phyloP scores from a whole-genome alignment of 1,284 basidiomycete species.

The Retiboletus flavoniger region DNA sequence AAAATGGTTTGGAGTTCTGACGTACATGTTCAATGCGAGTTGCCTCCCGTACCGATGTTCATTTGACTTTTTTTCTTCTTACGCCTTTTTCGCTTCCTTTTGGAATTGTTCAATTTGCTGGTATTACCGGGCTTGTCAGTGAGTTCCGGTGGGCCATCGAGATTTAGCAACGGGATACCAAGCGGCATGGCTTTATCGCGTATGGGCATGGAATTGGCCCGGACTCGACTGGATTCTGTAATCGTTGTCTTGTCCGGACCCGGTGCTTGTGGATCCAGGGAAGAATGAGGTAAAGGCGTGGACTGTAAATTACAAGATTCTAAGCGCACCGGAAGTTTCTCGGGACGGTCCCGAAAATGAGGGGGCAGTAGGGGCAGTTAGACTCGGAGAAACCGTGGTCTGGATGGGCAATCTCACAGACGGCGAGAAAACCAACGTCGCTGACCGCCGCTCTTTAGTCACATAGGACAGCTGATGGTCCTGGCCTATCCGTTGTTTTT shows the following conservation, averaged over 20 bases:
- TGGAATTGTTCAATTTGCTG: slow-evolving; percentile 31
- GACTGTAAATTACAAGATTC: slow-evolving; percentile 3
- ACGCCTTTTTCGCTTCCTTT: slow-evolving; percentile 53
- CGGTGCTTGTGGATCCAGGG: slow-evolving; percentile 15
- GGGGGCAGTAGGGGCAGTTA: neutral
- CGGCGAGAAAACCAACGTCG: slow-evolving; percentile 4
- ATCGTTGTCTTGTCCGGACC: slow-evolving; percentile 8
- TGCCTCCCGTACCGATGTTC: slow-evolving; percentile 14
- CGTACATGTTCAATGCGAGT: slow-evolving; percentile 17
- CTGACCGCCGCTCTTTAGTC: neutral
- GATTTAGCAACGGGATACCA: slow-evolving; percentile 51
- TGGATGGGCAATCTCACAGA: slow-evolving; percentile 7
- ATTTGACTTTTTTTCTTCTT: slow-evolving; percentile 49
- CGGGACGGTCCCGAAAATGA: slow-evolving; percentile 6
- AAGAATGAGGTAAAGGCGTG: slow-evolving; percentile 16
- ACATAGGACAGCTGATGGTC: neutral
- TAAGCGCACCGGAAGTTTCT: slow-evolving; percentile 21
- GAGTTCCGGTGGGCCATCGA: slow-evolving; percentile 47
- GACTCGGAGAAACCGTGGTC: slow-evolving; percentile 3
- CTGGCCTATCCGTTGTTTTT: slow-evolving; percentile 1
- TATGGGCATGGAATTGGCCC: slow-evolving; percentile 1
- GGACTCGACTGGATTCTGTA: slow-evolving; percentile 7
- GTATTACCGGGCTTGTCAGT: slow-evolving; percentile 34
- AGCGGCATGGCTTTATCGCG: slow-evolving; percentile 15
- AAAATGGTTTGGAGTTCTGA: slow-evolving; percentile 9